Evolutionary conservation across 371 early-diverging fungal species (phyloP), one percentile per base, ranked within the genome.

Genomic region (Mucor mucedo): DNA sequence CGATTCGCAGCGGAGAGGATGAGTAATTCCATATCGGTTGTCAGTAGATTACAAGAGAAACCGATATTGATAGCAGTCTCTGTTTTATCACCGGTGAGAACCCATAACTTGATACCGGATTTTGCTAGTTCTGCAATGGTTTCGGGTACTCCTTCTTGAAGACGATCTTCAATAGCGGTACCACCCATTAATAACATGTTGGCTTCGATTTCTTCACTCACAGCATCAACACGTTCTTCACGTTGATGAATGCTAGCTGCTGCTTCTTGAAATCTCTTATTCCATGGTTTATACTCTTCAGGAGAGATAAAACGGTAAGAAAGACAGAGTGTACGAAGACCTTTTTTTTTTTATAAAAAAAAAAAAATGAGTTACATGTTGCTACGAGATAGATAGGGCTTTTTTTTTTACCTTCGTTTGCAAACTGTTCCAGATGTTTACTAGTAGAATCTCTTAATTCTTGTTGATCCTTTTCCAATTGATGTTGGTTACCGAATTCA

Each of bases 61-160:
- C 92, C 93, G 68, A 93, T 92, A 60, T 91, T 89, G 78, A 92
- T 90, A 16, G 93, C 91, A 0, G 93, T 93, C 60, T 91, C 92
- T 1, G 88, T 87, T 76, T 96, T 96, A 78, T 98, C 98, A 14
- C 98, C 98, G 0, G 98, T 98, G 57, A 97, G 72, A 52, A 98
- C 95, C 97, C 97, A 98, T 16, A 96, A 78, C 66, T 92, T 93
- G 64, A 97, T 95, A 14, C 96, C 96, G 0, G 94, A 95, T 54
- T 83, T 80, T 0, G 86, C 81, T 21, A 97, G 71, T 45, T 84
- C 84, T 4, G 89, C 87, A 68, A 98, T 91, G 6, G 93, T 81
- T 58, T 93, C 91, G 5, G 93, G 91, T 0, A 95, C 96, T 54
- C 92, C 91, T 14, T 91, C 92, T 70, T 95, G 96, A 4, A 99